Percentiles rank a stretch among this genome's conserved stretches.
These are phyloP conservation scores for Aspergillus udagawae DNA, from an alignment of 2,329 filamentous ascomycete species.

Conservation along the genomic window DNA sequence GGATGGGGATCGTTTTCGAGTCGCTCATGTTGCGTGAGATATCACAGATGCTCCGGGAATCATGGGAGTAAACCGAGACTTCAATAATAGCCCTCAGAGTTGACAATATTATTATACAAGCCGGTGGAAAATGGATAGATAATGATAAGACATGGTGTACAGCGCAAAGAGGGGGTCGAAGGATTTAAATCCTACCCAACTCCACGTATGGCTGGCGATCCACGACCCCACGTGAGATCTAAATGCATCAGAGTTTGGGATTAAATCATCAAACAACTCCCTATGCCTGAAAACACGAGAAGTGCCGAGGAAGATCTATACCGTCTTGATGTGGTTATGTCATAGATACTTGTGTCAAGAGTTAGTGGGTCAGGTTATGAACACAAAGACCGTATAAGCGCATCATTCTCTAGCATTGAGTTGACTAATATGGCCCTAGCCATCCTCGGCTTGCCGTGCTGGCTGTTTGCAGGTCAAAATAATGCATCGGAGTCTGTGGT, in stretches of 20 bases:
- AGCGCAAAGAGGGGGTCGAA: not conserved
- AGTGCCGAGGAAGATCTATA: not conserved
- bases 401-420: no score
- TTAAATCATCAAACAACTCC: not conserved
- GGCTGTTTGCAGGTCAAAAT: no score
- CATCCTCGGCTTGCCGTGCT: no score
- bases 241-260: not conserved
- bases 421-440: no score
- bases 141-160: not conserved
- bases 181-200: not conserved
- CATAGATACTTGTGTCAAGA: not conserved
- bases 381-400: not conserved
- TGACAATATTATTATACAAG: no score
- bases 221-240: not conserved
- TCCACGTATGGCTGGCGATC: no score
- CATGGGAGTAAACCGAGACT: not conserved
- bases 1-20: conserved; percentile 45
- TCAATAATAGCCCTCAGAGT: not conserved
- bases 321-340: not conserved
- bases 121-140: no score
- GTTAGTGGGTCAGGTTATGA: not conserved
- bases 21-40: conserved; percentile 13
- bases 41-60: not conserved
- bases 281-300: not conserved
- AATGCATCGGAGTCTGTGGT: no score